Percentiles rank a stretch among this genome's conserved stretches.
These are phyloP conservation scores for Macrophomina pseudophaseolina DNA, from an alignment of 2,329 filamentous ascomycete genomes.

Conservation along the genomic window DNA sequence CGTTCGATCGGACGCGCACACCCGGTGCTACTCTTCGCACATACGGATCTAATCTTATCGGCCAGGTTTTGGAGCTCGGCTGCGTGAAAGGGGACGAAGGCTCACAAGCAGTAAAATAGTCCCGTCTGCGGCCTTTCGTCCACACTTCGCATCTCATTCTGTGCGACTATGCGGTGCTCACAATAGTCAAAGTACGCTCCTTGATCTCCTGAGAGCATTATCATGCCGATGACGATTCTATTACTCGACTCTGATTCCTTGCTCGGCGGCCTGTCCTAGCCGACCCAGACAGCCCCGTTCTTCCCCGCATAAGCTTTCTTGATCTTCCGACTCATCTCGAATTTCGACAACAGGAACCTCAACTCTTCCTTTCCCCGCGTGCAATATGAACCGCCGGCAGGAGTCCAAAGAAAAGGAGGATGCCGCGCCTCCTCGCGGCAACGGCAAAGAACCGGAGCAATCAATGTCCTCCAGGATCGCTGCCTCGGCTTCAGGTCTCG, in stretches of 20 bases:
- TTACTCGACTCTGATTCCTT: constrained; percentile 2
- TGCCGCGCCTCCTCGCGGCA: constrained; percentile 18
- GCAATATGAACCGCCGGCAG: constrained; percentile 14
- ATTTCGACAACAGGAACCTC: background rate
- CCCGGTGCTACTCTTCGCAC: background rate
- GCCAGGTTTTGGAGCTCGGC: constrained; percentile 4
- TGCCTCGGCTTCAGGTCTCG: constrained; percentile 30
- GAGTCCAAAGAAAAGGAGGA: constrained; percentile 1
- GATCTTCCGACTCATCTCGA: constrained; percentile 2
- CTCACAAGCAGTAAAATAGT: constrained; percentile 14
- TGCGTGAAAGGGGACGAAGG: constrained; percentile 9
- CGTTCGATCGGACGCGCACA: background rate
- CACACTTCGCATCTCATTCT: background rate
- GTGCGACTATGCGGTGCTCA: background rate
- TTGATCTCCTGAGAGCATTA: background rate
- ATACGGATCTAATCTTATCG: constrained; percentile 27
- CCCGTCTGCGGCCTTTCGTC: background rate
- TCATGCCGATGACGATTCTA: constrained; percentile 4
- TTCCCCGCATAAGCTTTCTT: constrained; percentile 25
- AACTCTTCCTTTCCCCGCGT: background rate
- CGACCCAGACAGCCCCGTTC: constrained; percentile 11
- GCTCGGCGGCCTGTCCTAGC: background rate
- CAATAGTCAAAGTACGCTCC: constrained; percentile 4
- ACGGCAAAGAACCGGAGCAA: constrained; percentile 26
- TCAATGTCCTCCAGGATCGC: constrained; percentile 30